phyloP scores from a whole-genome alignment of 345 rosid genomes.

The Citrus reticulata region DNA sequence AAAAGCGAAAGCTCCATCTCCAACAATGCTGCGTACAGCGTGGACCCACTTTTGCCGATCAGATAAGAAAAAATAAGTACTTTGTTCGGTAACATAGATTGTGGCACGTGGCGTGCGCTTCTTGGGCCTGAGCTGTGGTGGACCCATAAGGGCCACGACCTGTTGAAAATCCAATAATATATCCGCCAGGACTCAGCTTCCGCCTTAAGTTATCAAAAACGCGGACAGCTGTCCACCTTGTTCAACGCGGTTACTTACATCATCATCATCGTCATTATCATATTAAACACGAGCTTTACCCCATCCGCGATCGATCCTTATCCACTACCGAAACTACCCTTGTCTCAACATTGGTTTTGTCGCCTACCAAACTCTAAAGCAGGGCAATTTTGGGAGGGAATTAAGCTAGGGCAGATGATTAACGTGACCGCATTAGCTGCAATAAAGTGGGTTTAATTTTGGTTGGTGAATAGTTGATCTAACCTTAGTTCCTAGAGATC shows the following conservation, averaged over 20 bases:
- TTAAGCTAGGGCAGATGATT: neutral
- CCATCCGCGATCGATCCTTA: neutral
- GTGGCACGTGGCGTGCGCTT: constrained; percentile 2
- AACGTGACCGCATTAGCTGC: neutral
- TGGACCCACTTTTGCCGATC: neutral
- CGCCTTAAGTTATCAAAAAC: neutral
- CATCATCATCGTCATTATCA: constrained; percentile 16
- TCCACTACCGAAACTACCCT: constrained; percentile 30
- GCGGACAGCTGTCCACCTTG: constrained; percentile 25
- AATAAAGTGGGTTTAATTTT: neutral
- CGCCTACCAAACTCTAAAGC: neutral
- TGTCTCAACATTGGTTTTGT: neutral
- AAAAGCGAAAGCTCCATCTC: neutral
- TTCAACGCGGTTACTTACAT: constrained; percentile 24
- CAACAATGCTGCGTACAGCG: neutral
- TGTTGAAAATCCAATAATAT: neutral
- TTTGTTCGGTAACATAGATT: neutral
- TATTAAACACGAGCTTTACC: neutral
- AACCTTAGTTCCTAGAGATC: neutral
- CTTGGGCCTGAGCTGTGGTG: neutral
- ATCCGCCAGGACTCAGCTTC: neutral
- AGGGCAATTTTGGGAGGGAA: constrained; percentile 12
- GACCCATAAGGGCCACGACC: neutral
- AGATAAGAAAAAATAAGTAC: neutral
- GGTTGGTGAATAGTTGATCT: neutral